A percentile compares a stretch with the other conserved stretches of the same genome.
phyloP scores from a whole-genome alignment of 1,139 yeast genomes.

The Candida smagusa region DNA sequence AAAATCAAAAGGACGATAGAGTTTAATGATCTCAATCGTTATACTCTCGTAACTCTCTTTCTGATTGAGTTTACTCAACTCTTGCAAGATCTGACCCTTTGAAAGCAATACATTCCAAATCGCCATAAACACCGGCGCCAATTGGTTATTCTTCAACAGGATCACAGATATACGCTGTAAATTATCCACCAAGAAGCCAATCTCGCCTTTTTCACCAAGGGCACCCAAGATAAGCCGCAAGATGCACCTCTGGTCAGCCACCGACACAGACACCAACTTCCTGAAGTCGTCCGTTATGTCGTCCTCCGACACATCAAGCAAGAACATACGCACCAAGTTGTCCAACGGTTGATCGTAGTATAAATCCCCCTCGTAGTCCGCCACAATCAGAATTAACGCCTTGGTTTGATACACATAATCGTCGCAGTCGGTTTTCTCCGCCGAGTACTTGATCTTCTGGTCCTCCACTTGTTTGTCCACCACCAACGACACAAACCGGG shows the following conservation, averaged over 20 bases:
- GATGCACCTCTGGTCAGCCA: constrained; percentile 17
- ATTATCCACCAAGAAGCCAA: constrained; percentile 3
- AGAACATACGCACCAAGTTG: too few relatives aligned
- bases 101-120: constrained; percentile 30
- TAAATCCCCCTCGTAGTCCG: too few relatives aligned
- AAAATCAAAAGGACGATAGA: constrained; percentile 17
- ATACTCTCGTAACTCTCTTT: constrained; percentile 25
- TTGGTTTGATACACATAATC: constrained; percentile 11
- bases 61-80: constrained; percentile 25
- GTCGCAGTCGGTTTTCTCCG: too few relatives aligned
- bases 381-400: background rate
- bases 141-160: constrained; percentile 18
- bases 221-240: constrained; percentile 31
- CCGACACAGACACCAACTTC: constrained; percentile 19
- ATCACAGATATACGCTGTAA: constrained; percentile 4
- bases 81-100: constrained; percentile 17
- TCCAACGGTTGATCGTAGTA: too few relatives aligned
- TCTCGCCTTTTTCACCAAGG: background rate
- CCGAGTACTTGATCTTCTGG: constrained; percentile 12
- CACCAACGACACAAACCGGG: constrained; percentile 26
- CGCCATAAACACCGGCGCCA: constrained; percentile 21
- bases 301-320: too few relatives aligned
- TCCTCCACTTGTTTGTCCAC: constrained; percentile 19
- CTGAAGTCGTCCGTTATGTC: constrained; percentile 15
- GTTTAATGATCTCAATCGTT: constrained; percentile 23